phyloP scores from a whole-genome alignment of 768 basidiomycete genomes.

The Sarcodon sp. region DNA sequence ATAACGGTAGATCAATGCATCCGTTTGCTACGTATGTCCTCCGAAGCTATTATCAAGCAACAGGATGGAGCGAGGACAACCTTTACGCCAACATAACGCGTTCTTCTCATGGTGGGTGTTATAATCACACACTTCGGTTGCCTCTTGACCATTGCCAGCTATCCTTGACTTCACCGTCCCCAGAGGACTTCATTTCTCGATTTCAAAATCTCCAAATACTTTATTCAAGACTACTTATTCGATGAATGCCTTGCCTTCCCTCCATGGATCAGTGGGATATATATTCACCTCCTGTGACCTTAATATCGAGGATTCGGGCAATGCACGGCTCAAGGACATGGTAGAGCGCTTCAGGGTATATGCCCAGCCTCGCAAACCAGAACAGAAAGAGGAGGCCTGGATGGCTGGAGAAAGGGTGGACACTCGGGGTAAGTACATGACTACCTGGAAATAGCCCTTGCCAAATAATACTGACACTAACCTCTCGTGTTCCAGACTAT shows the following conservation, averaged over 20 bases:
- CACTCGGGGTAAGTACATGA: conserved; percentile 43
- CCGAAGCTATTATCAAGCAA: conserved; percentile 81
- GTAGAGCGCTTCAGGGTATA: conserved; percentile 80
- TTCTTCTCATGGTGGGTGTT: conserved; percentile 66
- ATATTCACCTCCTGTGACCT: conserved; percentile 86
- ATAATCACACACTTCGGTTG: conserved; percentile 2
- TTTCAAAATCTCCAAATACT: conserved; percentile 82
- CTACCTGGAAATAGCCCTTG: neutral
- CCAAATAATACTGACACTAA: conserved; percentile 4
- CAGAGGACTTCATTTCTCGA: conserved; percentile 61
- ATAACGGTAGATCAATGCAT: conserved; percentile 37
- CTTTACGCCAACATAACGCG: conserved; percentile 83
- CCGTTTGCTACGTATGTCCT: conserved; percentile 83
- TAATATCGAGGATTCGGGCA: conserved; percentile 52
- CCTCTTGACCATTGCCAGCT: conserved; percentile 29
- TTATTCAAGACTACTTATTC: conserved; percentile 86
- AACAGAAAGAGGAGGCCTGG: conserved; percentile 71
- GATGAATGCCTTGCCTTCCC: conserved; percentile 84
- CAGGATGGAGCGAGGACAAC: conserved; percentile 96
- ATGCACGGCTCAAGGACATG: conserved; percentile 79
- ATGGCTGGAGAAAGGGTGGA: conserved; percentile 69
- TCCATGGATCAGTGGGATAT: conserved; percentile 88
- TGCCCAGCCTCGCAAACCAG: conserved; percentile 69
- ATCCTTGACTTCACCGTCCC: conserved; percentile 90
- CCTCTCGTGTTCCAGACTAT: conserved; percentile 51